Evolutionary conservation across 2,329 filamentous ascomycete species (phyloP).

Genomic region (Falciphora oryzae): DNA sequence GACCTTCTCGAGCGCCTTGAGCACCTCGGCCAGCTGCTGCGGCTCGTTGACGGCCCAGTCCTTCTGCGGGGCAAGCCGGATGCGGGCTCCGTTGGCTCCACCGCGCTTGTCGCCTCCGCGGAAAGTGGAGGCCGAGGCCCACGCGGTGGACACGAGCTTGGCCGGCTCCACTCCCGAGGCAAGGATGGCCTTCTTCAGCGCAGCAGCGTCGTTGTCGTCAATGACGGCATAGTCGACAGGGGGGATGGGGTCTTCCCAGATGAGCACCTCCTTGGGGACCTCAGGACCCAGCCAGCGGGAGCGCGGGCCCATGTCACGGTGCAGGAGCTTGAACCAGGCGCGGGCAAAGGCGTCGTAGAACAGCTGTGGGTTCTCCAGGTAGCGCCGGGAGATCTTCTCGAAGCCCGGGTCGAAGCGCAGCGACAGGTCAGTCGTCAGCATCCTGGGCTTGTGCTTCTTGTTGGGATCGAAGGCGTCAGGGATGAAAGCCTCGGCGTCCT

Average conservation of each 20-base stretch:
- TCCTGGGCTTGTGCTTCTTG: constrained; percentile 69
- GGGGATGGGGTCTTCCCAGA: constrained; percentile 73
- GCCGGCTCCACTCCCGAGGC: constrained; percentile 52
- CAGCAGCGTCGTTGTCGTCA: constrained; percentile 55
- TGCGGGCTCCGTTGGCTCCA: constrained; percentile 74
- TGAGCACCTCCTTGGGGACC: constrained; percentile 60
- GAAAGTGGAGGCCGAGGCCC: constrained; percentile 67
- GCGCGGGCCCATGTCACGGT: constrained; percentile 72
- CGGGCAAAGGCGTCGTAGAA: constrained; percentile 63
- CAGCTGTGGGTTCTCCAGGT: constrained; percentile 62
- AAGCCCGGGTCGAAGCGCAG: constrained; percentile 66
- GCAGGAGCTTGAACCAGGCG: constrained; percentile 79
- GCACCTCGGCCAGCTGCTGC: constrained; percentile 54
- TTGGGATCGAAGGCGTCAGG: constrained; percentile 64
- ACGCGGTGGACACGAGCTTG: constrained; percentile 61
- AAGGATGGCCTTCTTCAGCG: constrained; percentile 64
- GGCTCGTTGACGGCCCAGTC: constrained; percentile 74
- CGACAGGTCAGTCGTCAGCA: constrained; percentile 71
- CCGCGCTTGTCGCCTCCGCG: constrained; percentile 75
- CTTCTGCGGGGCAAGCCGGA: constrained; percentile 66
- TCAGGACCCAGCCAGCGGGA: constrained; percentile 69
- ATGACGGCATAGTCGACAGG: constrained; percentile 50
- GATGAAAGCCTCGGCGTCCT: constrained; percentile 60
- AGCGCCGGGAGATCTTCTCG: constrained; percentile 69
- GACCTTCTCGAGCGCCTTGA: constrained; percentile 55